Evolutionary conservation across 768 basidiomycete genomes (phyloP), one percentile per base, ranked within the genome.

Genomic region (Boletus sp.): DNA sequence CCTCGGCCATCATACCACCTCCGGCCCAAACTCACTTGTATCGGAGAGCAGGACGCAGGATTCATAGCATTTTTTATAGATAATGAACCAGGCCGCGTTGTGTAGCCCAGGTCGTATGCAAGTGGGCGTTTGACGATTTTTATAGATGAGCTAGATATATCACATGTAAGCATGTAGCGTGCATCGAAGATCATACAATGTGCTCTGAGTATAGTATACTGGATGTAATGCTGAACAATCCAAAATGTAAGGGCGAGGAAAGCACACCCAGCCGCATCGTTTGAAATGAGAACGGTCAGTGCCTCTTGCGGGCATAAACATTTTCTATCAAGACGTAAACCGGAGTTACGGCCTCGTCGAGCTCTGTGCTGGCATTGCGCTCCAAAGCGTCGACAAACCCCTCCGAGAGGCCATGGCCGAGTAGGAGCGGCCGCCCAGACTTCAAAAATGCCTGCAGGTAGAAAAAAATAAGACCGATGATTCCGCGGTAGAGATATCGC

Each of bases 351-450:
- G 79, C 78, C 15, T 80, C 78, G 14, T 72, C 67, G 40, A 89
- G 65, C 63, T 91, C 90, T 35, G 64, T 44, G n/a, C 66, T 67
- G 12, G 83, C 80, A 24, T 82, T 79, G 6, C 54, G 52, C 67
- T 89, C 78, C 17, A 91, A 69, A 33, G 79, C 73, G 55, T 83
- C 73, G 20, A 90, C 77, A 15, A 84, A 65, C 8, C 73, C 69
- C 64, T 80, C 78, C 3, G 83, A 69, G 30, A 90, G 63, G 5
- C 87, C 90, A 62, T 75, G 80, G 12, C 83, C 80, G 6, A 91
- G 78, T 3, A 92, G 77, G 41, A 91, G 73, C 20, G 87, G 85
- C n/a, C 87, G 77, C 17, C 81, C 84, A 1, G 85, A 83, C 60
- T 77, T 78, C 40, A 92, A 64, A 65, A 92, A 90, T 14, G 80